Evolutionary conservation across 2,329 filamentous ascomycete species (phyloP), one percentile per base, ranked within the genome.

Genomic region (Ophiostoma perfectum): DNA sequence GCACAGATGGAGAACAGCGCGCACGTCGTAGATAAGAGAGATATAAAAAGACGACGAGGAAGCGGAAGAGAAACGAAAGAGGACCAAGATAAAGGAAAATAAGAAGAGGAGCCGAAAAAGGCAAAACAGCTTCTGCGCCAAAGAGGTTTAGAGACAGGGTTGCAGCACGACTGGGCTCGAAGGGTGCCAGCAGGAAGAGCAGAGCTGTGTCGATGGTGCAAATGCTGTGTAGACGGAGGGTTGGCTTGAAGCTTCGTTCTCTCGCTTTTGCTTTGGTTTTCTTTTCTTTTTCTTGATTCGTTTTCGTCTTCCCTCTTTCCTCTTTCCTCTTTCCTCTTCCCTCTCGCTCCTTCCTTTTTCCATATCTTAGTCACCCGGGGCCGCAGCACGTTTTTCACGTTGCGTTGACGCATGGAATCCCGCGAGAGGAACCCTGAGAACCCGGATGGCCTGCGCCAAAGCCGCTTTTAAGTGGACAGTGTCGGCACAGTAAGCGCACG

Each of bases 381-480:
- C 27, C 27, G 27, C 27, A 27, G 49, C 49, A 55, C 49, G 39
- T 47, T 65, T 58, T 52, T 27, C 55, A 38, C 65, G 49, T 41
- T 47, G n/a, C 49, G 36, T 66, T 66, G 11, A 4, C 44, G 65
- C 12, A 8, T 52, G 14, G 49, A 36, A 49, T 11, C 12, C 45
- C 45, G 12, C 9, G 45, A 62, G 36, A 41, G 55, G 55, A 38
- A 62, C 12, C 12, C 5, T 62, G 47, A 69, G 68, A 69, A 68
- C 64, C 66, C 67, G 67, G 67, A 65, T 68, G 67, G 64, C 36
- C 63, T 55, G 12, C 58, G 39, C 44, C 36, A 36, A 44, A 65
- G 52, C 16, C 18, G 45, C 60, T 27, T 27, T 39, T 60, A 39
- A 62, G 14, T 41, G 58, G 38, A 62, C 58, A 36, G 58, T 62